Evolutionary conservation across 164 flowering plant genomes (phyloP).

Genomic region (Houttuynia cordata): DNA sequence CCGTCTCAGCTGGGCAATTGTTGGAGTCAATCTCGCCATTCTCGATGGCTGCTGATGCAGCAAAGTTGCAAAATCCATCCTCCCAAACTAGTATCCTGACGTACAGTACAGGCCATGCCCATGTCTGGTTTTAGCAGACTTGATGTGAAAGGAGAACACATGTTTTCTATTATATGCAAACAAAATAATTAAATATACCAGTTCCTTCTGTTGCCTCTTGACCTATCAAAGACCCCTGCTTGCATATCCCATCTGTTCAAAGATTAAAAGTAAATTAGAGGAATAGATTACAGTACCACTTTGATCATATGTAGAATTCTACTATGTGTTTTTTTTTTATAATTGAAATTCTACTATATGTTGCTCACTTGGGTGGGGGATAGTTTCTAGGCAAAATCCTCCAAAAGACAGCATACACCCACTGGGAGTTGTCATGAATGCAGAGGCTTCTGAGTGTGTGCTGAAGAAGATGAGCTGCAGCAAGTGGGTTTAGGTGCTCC

Average conservation of each 20-base stretch:
- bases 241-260: constrained; percentile 77
- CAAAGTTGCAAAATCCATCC: constrained; percentile 97
- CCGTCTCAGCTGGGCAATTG: constrained; percentile 28
- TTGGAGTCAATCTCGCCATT: constrained; percentile 28
- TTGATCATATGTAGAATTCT: neutral
- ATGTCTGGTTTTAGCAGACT: neutral
- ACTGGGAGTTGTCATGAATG: constrained; percentile 75
- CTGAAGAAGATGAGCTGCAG: constrained; percentile 91
- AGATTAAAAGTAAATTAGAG: neutral
- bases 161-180: neutral
- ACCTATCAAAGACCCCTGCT: constrained; percentile 81
- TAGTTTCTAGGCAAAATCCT: constrained; percentile 94
- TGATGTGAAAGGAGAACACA: neutral
- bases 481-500: constrained; percentile 65
- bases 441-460: constrained; percentile 88
- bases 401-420: constrained; percentile 99
- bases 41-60: constrained; percentile 43
- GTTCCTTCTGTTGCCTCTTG: constrained; percentile 94
- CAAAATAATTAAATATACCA: constrained; percentile 37
- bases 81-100: constrained; percentile 94
- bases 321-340: too few species aligned
- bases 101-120: constrained; percentile 1
- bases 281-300: neutral
- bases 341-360: too few species aligned
- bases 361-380: constrained; percentile 89